Base-by-base conservation (phyloP, 306 rosid genomes). In the Dicorynia guianensis region DNA sequence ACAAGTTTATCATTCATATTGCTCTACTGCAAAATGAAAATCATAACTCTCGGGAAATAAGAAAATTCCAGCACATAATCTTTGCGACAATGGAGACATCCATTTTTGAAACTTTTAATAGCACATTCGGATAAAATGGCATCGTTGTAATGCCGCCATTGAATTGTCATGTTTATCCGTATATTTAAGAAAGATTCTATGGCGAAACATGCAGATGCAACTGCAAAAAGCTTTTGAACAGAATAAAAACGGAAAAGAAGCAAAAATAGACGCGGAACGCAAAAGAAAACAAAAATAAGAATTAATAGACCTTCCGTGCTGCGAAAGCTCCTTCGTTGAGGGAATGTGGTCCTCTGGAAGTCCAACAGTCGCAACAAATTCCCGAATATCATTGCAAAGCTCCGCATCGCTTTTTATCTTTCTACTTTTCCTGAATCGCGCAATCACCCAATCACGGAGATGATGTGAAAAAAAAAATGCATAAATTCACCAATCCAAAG, bases 331-430 rank as follows among this genome's bases (percentile, higher is more conserved):
- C 79, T 90, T 95, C 53, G 86, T 86, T 15, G 96, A 86, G 48
- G 97, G 98, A 67, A 92, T 75, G 78, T 87, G 85, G 53, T 85
- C 83, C 47, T 79, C 72, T 0, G 98, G 97, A 74, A 92, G 91
- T 44, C 93, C 97, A 74, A 83, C 84, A 0, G 81, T 71, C 6
- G 67, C 80, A 17, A 90, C 56, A 42, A 95, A 92, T 79, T 87
- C 85, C 33, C 84, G 80, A 11, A 95, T 87, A 0, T 95, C 98
- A 40, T 67, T 67, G 77, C 92, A 80, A 71, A 95, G 90, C 85
- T 95, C 97, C 53, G 62, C 95, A 69, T 92, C 87, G 76, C 79
- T 87, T 87, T 94, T 94, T 5, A 70, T 67, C 77, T 85, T 87
- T 56, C 91, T 86, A 36, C 76, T 82, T 65, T 60, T 79, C 78